Percentiles rank a stretch among this genome's conserved stretches.
Conservation (phyloP, 2,329 filamentous ascomycete species). For the Fusarium austroafricanum region DNA sequence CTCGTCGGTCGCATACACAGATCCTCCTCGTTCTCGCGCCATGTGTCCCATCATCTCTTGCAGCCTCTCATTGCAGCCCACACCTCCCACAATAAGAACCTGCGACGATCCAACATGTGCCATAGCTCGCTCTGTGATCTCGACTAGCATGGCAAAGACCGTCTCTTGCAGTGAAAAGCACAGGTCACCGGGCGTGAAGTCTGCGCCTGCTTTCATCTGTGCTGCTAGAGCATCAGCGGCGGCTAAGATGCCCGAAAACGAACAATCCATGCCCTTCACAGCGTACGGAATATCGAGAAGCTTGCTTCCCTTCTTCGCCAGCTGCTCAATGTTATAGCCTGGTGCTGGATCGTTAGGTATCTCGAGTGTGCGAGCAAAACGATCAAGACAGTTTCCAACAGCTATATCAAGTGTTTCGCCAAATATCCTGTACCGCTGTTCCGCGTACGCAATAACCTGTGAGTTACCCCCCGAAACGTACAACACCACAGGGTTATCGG, state of each 20-base stretch:
- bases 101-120: slow-evolving; percentile 92
- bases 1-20: slow-evolving; percentile 95
- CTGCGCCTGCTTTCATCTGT: slow-evolving; percentile 66
- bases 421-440: slow-evolving; percentile 95
- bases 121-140: slow-evolving; percentile 99
- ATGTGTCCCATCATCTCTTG: slow-evolving; percentile 99
- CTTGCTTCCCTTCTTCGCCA: slow-evolving; percentile 78
- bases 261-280: slow-evolving; percentile 99
- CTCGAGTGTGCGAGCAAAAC: slow-evolving; percentile 89
- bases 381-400: slow-evolving; percentile 96
- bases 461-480: slow-evolving; percentile 98
- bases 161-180: slow-evolving; percentile 98
- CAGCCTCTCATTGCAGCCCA: slow-evolving; percentile 92
- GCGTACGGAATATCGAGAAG: slow-evolving; percentile 92
- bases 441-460: slow-evolving; percentile 96
- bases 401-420: slow-evolving; percentile 98
- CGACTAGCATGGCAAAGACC: slow-evolving; percentile 95
- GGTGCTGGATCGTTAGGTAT: slow-evolving; percentile 97
- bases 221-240: slow-evolving; percentile 83
- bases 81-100: slow-evolving; percentile 94
- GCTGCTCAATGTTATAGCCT: slow-evolving; percentile 97
- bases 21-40: slow-evolving; percentile 88
- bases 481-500: slow-evolving; percentile 90
- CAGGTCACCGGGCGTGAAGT: slow-evolving; percentile 83
- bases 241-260: slow-evolving; percentile 91